A percentile compares a stretch with the other conserved stretches of the same genome.
Conservation (phyloP, 2,329 filamentous ascomycete species). For the Ceratocystis eucalypticola region DNA sequence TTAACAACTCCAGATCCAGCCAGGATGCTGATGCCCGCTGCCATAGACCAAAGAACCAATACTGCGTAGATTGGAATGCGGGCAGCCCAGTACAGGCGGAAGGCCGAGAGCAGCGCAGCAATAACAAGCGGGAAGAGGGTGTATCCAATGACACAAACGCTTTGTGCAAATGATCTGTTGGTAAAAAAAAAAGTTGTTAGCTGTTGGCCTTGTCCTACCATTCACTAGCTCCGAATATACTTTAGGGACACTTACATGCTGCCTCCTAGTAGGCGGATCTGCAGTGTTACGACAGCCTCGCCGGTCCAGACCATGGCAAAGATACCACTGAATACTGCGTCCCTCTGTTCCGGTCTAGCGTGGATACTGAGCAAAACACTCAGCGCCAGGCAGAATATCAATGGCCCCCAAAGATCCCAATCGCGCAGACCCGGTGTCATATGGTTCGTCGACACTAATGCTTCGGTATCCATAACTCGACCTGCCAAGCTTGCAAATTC, state of each 20-base stretch:
- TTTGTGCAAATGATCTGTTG: constrained; percentile 85
- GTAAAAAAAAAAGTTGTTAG: constrained; percentile 2
- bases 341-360: constrained; percentile 66
- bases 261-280: constrained; percentile 90
- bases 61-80: constrained; percentile 84
- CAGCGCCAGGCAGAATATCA: constrained; percentile 84
- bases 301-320: constrained; percentile 96
- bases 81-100: constrained; percentile 64
- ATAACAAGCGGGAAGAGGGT: constrained; percentile 95
- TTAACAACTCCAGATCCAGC: constrained; percentile 91
- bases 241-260: constrained; percentile 65
- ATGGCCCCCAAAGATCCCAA: constrained; percentile 96
- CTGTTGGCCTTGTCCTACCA: background rate
- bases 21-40: constrained; percentile 88
- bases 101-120: constrained; percentile 73
- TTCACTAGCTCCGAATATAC: background rate
- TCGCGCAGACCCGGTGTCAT: constrained; percentile 87
- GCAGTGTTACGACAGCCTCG: constrained; percentile 89
- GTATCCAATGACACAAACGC: constrained; percentile 95
- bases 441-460: constrained; percentile 44
- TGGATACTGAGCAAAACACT: constrained; percentile 78
- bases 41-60: constrained; percentile 81
- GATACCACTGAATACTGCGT: constrained; percentile 84
- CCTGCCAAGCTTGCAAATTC: constrained; percentile 49
- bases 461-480: constrained; percentile 50